Base-by-base conservation (phyloP, 2,329 filamentous ascomycete species). In the Phialophora tarda region DNA sequence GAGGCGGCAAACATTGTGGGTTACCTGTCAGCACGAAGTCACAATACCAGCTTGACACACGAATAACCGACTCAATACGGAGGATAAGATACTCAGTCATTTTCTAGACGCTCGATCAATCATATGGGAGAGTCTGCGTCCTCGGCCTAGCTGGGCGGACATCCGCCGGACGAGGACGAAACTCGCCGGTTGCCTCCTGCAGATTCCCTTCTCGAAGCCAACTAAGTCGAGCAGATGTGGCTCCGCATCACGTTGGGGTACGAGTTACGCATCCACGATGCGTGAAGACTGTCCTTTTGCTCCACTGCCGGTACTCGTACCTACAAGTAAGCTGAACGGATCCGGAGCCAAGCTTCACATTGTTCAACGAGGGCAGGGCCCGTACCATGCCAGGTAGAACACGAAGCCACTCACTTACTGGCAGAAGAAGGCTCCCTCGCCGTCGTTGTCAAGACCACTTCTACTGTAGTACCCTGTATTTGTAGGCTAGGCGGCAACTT, bases 221-320 rank as follows among this genome's bases (percentile, higher is more conserved):
- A 44, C 38, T 21, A 7, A n/a, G 5, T 44, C 17, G 32, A 34
- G 5, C 14, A 8, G 6, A 44, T n/a, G 17, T 4, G 38, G 14
- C 38, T n/a, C 38, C 38, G 38, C 38, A 44, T n/a, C 38, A 44
- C 14, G 5, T 44, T 44, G 38, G 38, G 14, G 38, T 8, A 44
- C 38, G 48, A n/a, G n/a, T n/a, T n/a, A n/a, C n/a, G n/a, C n/a
- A n/a, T n/a, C n/a, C n/a, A n/a, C n/a, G n/a, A n/a, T n/a, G n/a
- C n/a, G n/a, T n/a, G 21, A 11, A 51, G 23, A 51, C 26, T 51
- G 48, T 23, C 48, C 48, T 51, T 51, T 51, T 23, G 48, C 48
- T 51, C 48, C 21, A 23, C 48, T 6, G 48, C 48, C 23, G 23
- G 21, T 26, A 3, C 48, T 21, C 32, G 10, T 32, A 32, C 30